phyloP scores from a whole-genome alignment of 2,329 filamentous ascomycete genomes.

The Colletotrichum endophyticum region DNA sequence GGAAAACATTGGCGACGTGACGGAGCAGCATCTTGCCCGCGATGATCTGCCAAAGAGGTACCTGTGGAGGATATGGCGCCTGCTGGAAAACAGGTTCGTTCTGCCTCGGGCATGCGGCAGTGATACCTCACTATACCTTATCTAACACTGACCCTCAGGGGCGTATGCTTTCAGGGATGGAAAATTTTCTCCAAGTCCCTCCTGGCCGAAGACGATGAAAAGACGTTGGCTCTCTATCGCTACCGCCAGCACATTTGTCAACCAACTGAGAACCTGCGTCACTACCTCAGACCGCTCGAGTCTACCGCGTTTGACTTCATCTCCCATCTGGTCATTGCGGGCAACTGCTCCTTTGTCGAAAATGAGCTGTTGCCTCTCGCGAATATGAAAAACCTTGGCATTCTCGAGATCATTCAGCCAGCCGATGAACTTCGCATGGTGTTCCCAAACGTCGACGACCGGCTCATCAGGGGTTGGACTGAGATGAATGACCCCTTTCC shows the following conservation, averaged over 20 bases:
- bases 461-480: conserved; percentile 51
- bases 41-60: conserved; percentile 37
- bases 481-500: conserved; percentile 48
- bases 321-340: conserved; percentile 44
- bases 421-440: conserved; percentile 26
- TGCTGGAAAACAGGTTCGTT: conserved; percentile 42
- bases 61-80: conserved; percentile 42
- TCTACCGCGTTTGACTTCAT: conserved; percentile 42
- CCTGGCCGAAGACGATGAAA: conserved; percentile 35
- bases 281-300: conserved; percentile 42
- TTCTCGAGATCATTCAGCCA: conserved; percentile 51
- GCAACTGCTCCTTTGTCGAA: conserved; percentile 36
- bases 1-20: conserved; percentile 39
- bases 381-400: conserved; percentile 49
- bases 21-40: conserved; percentile 31
- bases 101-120: not conserved
- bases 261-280: conserved; percentile 34
- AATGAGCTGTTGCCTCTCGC: conserved; percentile 46
- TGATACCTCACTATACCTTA: not conserved
- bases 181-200: conserved; percentile 41
- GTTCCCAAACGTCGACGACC: conserved; percentile 47
- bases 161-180: conserved; percentile 44
- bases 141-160: conserved; percentile 26
- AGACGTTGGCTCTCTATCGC: conserved; percentile 39
- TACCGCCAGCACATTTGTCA: conserved; percentile 44